Conservation (phyloP, 1,284 basidiomycete species). For the Violaceomyces palustris region DNA sequence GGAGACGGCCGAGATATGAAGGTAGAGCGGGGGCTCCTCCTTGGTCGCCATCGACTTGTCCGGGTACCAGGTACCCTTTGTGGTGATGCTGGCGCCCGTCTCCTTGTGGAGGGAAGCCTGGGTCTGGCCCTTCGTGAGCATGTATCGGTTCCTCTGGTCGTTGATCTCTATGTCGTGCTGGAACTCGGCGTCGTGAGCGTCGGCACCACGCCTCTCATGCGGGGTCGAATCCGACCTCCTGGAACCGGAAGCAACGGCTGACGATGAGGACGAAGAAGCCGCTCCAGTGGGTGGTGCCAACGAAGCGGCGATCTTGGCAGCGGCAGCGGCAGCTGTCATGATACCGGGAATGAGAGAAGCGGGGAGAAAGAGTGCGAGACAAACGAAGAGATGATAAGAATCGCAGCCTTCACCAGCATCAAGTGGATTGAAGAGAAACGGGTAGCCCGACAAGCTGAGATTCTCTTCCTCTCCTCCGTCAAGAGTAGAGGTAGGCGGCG, state of each 20-base stretch:
- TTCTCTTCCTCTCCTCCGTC: background rate
- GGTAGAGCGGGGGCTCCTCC: constrained; percentile 66
- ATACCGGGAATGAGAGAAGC: too few species aligned
- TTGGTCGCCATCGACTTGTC: constrained; percentile 40
- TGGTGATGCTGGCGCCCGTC: constrained; percentile 42
- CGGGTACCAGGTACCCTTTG: constrained; percentile 70
- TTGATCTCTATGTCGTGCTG: constrained; percentile 94
- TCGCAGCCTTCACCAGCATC: too few species aligned
- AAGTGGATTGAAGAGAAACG: too few species aligned
- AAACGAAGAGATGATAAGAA: too few species aligned
- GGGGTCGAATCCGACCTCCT: constrained; percentile 1
- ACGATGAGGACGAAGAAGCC: background rate
- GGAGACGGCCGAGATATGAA: constrained; percentile 82
- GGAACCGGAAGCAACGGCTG: background rate
- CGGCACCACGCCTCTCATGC: constrained; percentile 29
- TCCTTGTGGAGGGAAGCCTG: constrained; percentile 71
- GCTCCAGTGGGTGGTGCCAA: constrained; percentile 15
- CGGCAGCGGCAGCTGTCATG: constrained; percentile 43
- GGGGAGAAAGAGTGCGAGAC: too few species aligned
- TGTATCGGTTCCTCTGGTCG: constrained; percentile 88
- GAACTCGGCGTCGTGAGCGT: constrained; percentile 74
- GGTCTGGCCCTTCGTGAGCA: constrained; percentile 87
- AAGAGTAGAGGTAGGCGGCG: background rate
- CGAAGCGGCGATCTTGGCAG: constrained; percentile 44
- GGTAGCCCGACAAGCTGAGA: too few species aligned